Base-by-base conservation (phyloP, 148 eudicot species). In the Drosera capensis region DNA sequence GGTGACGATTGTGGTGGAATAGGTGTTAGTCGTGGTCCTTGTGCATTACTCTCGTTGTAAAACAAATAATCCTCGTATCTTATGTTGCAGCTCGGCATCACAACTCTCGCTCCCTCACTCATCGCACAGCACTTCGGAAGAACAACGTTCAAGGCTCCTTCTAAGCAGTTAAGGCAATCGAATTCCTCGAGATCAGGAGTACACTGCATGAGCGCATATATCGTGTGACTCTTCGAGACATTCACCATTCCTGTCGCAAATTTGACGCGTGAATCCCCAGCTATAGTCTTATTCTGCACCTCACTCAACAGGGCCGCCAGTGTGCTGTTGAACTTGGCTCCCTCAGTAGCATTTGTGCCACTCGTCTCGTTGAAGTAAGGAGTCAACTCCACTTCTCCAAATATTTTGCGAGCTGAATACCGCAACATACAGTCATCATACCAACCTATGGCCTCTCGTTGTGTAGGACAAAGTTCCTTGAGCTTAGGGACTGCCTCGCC, bases 171-270 rank as follows among this genome's bases (percentile, higher is more conserved):
- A 22, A 73, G 52, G 42, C 85, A 78, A 11, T 3, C 23, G 12
- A 25, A 15, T 44, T 80, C 73, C 18, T 78, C 67, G 9, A 78
- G 26, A 56, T 78, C 74, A 8, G 57, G 58, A 0, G 77, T 67
- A 54, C 85, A 78, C 74, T 78, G 77, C 30, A 57, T 67, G 20
- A 67, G 45, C 2, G 56, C 59, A 31, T 59, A 63, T 41, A 74
- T 31, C 0, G 22, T 28, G 0, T 57, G 19, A 8, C 23, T 18
- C 3, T 20, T 35, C 5, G 24, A 21, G 15, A 56, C 48, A 14
- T 3, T 18, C 14, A 21, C 55, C 37, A 45, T 17, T 22, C 46
- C 31, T 21, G 51, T 20, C 23, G 52, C 71, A 45, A 46, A 49
- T 66, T 48, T 65, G 7, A 25, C 35, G 14, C n/a, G 8, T 1